These are phyloP conservation scores for Cordyceps javanica DNA, from an alignment of 2,329 filamentous ascomycete genomes.

Conservation along the genomic window DNA sequence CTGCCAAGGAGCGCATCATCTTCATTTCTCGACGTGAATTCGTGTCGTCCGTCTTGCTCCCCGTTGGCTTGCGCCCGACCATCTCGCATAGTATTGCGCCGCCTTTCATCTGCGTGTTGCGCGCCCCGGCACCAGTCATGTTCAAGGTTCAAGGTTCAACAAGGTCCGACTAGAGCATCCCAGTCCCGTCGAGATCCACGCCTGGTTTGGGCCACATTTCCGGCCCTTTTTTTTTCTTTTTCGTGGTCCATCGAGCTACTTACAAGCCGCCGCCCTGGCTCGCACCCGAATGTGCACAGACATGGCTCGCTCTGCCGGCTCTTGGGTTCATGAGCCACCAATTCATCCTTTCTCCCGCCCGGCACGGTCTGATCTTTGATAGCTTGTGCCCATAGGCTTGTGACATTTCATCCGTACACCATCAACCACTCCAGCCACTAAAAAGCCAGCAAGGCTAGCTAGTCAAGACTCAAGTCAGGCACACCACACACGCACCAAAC, in stretches of 20 bases:
- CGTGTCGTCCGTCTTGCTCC: background rate
- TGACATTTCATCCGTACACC: conserved; percentile 10
- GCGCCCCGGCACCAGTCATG: background rate
- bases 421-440: background rate
- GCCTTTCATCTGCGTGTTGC: background rate
- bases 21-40: conserved; percentile 9
- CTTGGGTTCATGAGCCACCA: background rate
- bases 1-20: background rate
- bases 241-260: background rate
- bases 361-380: conserved; percentile 9
- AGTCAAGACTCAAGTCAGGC: background rate
- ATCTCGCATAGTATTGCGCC: background rate
- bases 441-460: no score
- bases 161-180: background rate
- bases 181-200: conserved; percentile 3
- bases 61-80: conserved; percentile 6
- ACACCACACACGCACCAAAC: background rate
- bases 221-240: background rate
- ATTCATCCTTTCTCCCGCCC: conserved; percentile 2
- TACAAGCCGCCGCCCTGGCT: background rate
- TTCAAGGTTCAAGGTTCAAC: background rate
- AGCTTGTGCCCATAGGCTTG: conserved; percentile 5
- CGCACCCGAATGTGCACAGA: conserved; percentile 3
- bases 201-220: conserved; percentile 2
- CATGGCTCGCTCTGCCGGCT: background rate